Conservation (phyloP, 306 rosid genomes). For the Astragalus membranaceus region DNA sequence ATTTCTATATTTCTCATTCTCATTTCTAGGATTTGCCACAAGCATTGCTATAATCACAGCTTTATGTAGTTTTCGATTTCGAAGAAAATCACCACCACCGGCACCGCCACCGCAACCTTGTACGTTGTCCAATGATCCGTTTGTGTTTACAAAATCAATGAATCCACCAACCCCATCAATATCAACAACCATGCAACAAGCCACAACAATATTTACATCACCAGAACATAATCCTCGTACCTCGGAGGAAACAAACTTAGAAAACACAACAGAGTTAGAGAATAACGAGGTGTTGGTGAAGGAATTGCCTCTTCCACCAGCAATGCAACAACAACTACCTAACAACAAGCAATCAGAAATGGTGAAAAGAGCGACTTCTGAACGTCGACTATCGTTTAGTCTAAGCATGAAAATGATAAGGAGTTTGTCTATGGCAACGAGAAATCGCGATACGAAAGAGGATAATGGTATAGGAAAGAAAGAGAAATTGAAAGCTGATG, state of each 20-base stretch:
- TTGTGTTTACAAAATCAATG: neutral
- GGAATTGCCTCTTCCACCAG: slow-evolving; percentile 48
- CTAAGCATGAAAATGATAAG: slow-evolving; percentile 42
- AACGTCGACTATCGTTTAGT: slow-evolving; percentile 29
- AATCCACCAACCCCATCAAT: neutral
- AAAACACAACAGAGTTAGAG: neutral
- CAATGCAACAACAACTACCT: slow-evolving; percentile 17
- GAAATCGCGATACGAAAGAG: slow-evolving; percentile 18
- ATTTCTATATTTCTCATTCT: slow-evolving; percentile 30
- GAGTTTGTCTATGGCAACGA: slow-evolving; percentile 49
- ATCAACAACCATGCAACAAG: neutral
- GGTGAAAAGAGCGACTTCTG: slow-evolving; percentile 36
- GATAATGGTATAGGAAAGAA: neutral
- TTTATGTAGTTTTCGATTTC: slow-evolving; percentile 35
- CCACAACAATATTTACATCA: neutral
- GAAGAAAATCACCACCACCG: slow-evolving; percentile 17
- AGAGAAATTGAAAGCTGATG: slow-evolving; percentile 39
- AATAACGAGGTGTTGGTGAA: slow-evolving; percentile 8
- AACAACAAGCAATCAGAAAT: neutral
- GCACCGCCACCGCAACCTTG: neutral
- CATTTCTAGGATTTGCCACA: slow-evolving; percentile 33
- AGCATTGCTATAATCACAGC: slow-evolving; percentile 43
- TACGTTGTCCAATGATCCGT: neutral
- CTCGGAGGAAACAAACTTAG: neutral
- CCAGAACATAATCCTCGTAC: neutral